Conservation (phyloP, 2,329 filamentous ascomycete species). For the Hymenoscyphus linearis region DNA sequence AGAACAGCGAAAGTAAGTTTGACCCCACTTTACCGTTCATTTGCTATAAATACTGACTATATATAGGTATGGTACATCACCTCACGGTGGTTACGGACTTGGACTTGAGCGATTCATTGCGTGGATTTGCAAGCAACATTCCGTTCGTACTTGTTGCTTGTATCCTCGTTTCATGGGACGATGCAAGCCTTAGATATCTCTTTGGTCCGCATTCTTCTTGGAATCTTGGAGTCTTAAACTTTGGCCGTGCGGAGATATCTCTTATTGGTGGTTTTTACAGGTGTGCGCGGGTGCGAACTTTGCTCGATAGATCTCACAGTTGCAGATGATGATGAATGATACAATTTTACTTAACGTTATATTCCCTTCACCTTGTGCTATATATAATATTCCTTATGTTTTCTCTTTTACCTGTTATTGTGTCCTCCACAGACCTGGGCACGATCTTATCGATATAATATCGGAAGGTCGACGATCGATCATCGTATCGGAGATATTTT, state of each 20-base stretch:
- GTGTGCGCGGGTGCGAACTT: no score
- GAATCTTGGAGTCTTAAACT: background rate
- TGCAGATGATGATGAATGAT: no score
- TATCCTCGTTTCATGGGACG: constrained; percentile 78
- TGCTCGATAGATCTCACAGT: no score
- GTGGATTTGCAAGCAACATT: constrained; percentile 60
- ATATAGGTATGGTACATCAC: constrained; percentile 76
- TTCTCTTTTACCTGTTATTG: no score
- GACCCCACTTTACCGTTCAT: background rate
- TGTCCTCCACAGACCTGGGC: no score
- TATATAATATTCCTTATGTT: no score
- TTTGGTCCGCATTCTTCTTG: background rate
- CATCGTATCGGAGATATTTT: no score
- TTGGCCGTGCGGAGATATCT: background rate
- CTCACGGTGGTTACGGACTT: constrained; percentile 77
- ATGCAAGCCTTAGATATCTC: constrained; percentile 59
- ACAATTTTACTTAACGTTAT: no score
- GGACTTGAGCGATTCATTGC: constrained; percentile 75
- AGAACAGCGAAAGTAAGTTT: constrained; percentile 79
- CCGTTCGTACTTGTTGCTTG: constrained; percentile 62
- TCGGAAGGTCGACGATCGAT: no score
- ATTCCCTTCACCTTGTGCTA: no score
- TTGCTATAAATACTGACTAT: constrained; percentile 3
- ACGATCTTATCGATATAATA: no score
- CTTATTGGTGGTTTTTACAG: no score